Conservation (phyloP, 2,329 filamentous ascomycete species). For the Didymella exigua region DNA sequence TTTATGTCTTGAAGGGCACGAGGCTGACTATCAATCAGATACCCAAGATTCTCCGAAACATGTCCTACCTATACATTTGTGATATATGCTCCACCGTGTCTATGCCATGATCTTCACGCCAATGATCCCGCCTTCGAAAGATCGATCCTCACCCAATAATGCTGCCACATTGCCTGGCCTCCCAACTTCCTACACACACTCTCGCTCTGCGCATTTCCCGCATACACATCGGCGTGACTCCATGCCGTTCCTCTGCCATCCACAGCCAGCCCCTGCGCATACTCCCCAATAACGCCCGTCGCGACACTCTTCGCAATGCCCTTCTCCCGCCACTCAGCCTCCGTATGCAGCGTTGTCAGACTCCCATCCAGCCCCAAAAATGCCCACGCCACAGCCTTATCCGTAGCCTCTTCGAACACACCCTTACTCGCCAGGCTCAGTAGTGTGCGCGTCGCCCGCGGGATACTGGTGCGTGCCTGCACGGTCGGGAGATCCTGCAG, state of each 20-base stretch:
- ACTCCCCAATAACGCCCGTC: constrained; percentile 61
- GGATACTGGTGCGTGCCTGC: constrained; percentile 55
- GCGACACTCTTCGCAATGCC: constrained; percentile 69
- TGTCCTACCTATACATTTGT: neutral
- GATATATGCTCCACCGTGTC: neutral
- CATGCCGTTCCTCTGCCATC: constrained; percentile 54
- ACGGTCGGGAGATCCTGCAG: constrained; percentile 63
- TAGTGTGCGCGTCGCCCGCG: constrained; percentile 57
- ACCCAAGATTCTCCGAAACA: neutral
- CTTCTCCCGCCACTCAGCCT: constrained; percentile 62
- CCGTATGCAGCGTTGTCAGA: constrained; percentile 66
- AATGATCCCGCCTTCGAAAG: constrained; percentile 36
- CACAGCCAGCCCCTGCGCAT: constrained; percentile 37
- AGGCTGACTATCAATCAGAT: constrained; percentile 34
- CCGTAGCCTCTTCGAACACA: constrained; percentile 53
- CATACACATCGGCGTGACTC: constrained; percentile 68
- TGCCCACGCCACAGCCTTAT: constrained; percentile 66
- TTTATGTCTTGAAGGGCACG: neutral
- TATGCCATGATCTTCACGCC: constrained; percentile 9
- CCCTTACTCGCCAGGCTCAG: constrained; percentile 47
- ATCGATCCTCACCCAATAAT: constrained; percentile 63
- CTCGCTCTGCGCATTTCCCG: constrained; percentile 65
- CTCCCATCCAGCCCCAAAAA: constrained; percentile 68
- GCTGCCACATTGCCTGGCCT: constrained; percentile 60
- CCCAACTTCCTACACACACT: constrained; percentile 67